Evolutionary conservation across 1,284 basidiomycete species (phyloP).

Genomic region (Leccinum pachyderme): DNA sequence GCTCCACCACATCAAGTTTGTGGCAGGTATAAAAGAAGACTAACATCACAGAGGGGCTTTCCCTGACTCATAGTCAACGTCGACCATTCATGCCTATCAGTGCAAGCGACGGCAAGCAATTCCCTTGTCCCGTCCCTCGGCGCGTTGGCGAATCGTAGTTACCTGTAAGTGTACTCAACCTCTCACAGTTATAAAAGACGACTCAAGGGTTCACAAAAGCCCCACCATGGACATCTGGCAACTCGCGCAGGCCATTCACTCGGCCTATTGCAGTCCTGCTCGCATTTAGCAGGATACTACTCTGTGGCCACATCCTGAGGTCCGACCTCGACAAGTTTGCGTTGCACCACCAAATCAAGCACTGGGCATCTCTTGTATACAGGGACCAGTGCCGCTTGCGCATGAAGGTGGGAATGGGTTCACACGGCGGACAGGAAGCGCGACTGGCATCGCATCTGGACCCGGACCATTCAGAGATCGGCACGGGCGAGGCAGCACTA

Average conservation of each 20-base stretch:
- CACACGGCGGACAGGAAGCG: constrained; percentile 46
- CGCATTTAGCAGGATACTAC: constrained; percentile 30
- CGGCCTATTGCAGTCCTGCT: constrained; percentile 37
- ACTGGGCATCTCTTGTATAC: constrained; percentile 53
- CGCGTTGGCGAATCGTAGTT: constrained; percentile 46
- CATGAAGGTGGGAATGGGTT: constrained; percentile 35
- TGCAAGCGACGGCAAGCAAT: constrained; percentile 34
- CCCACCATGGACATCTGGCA: constrained; percentile 34
- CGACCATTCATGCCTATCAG: constrained; percentile 34
- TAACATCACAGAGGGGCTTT: constrained; percentile 23
- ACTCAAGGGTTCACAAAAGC: constrained; percentile 1
- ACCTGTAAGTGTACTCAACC: constrained; percentile 38
- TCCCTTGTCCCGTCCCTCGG: constrained; percentile 52
- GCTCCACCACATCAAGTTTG: constrained; percentile 14
- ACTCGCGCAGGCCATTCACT: constrained; percentile 34
- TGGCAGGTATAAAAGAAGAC: constrained; percentile 11
- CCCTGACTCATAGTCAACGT: too few relatives aligned
- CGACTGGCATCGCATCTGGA: constrained; percentile 45
- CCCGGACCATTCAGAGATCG: constrained; percentile 51
- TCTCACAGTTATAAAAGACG: constrained; percentile 34
- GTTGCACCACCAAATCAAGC: constrained; percentile 44
- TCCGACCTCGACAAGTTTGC: constrained; percentile 44
- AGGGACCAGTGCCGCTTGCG: constrained; percentile 29
- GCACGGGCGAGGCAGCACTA: constrained; percentile 56
- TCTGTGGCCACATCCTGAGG: constrained; percentile 27